Conservation (phyloP, 116 monocot species). For the Thalassia testudinum region DNA sequence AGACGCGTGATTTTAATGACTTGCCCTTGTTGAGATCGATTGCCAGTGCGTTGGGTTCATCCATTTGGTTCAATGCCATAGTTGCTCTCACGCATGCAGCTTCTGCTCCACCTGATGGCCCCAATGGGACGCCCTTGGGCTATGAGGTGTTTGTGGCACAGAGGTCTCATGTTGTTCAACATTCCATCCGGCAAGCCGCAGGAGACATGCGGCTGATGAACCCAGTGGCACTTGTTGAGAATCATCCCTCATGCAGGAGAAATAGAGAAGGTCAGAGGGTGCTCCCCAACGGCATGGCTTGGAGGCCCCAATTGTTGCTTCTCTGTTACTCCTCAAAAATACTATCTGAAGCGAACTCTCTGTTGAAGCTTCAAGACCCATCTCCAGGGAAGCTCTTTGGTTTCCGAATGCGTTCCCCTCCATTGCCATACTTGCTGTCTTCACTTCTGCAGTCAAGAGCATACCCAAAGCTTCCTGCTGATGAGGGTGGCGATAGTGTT, state of each 20-base stretch:
- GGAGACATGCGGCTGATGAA: constrained; percentile 78
- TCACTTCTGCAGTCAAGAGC: constrained; percentile 62
- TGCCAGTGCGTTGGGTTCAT: constrained; percentile 40
- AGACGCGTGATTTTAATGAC: constrained; percentile 80
- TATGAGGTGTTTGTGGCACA: constrained; percentile 76
- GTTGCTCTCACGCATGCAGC: constrained; percentile 82
- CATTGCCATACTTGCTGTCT: constrained; percentile 63
- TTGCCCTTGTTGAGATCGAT: constrained; percentile 64
- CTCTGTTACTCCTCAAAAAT: constrained; percentile 81
- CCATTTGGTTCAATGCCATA: constrained; percentile 88
- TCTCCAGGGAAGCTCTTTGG: constrained; percentile 58
- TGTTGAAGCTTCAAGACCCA: constrained; percentile 66
- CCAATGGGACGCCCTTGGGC: constrained; percentile 56
- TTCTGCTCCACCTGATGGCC: constrained; percentile 82
- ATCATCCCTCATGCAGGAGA: constrained; percentile 71
- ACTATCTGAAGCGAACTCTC: constrained; percentile 73
- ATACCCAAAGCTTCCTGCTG: constrained; percentile 57
- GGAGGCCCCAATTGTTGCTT: constrained; percentile 73
- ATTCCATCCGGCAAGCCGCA: constrained; percentile 55
- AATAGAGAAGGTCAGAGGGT: constrained; percentile 65
- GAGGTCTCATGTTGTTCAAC: constrained; percentile 75
- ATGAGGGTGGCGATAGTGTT: constrained; percentile 39
- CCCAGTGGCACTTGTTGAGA: constrained; percentile 81
- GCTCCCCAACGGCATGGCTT: constrained; percentile 75
- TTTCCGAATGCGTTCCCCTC: constrained; percentile 42